phyloP scores from a whole-genome alignment of 1,284 basidiomycete genomes.

The Ganoderma resinaceum region DNA sequence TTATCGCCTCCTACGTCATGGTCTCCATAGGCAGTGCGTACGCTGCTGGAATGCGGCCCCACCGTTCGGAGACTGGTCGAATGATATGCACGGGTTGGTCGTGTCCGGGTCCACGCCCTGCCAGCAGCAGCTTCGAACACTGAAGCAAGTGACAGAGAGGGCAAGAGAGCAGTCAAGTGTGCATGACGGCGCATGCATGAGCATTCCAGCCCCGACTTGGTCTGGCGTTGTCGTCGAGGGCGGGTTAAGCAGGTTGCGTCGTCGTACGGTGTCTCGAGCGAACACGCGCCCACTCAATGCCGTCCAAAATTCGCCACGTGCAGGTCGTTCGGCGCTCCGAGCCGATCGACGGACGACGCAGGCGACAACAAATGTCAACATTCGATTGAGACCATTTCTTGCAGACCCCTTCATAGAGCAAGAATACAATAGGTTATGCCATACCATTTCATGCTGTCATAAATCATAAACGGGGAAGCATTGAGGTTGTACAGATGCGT shows the following conservation, averaged over 20 bases:
- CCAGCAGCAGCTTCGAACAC: constrained; percentile 58
- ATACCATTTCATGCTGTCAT: constrained; percentile 21
- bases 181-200: constrained; percentile 72
- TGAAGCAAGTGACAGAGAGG: constrained; percentile 45
- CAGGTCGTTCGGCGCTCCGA: constrained; percentile 9
- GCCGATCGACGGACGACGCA: constrained; percentile 11
- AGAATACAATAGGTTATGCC: constrained; percentile 13
- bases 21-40: constrained; percentile 9
- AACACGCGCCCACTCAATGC: constrained; percentile 5
- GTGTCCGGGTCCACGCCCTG: constrained; percentile 54
- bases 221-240: constrained; percentile 20
- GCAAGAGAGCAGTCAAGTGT: constrained; percentile 48
- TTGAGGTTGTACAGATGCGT: constrained; percentile 29
- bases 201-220: constrained; percentile 36
- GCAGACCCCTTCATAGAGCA: neutral
- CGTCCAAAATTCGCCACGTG: constrained; percentile 32
- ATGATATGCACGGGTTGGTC: constrained; percentile 34
- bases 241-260: constrained; percentile 22
- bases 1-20: constrained; percentile 16
- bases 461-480: constrained; percentile 12
- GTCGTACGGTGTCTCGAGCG: constrained; percentile 6
- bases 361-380: constrained; percentile 18
- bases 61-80: constrained; percentile 18
- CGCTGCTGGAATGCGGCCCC: constrained; percentile 11
- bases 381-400: neutral